Base-by-base conservation (phyloP, 768 basidiomycete genomes). In the Boletus rufocinnamomeus region DNA sequence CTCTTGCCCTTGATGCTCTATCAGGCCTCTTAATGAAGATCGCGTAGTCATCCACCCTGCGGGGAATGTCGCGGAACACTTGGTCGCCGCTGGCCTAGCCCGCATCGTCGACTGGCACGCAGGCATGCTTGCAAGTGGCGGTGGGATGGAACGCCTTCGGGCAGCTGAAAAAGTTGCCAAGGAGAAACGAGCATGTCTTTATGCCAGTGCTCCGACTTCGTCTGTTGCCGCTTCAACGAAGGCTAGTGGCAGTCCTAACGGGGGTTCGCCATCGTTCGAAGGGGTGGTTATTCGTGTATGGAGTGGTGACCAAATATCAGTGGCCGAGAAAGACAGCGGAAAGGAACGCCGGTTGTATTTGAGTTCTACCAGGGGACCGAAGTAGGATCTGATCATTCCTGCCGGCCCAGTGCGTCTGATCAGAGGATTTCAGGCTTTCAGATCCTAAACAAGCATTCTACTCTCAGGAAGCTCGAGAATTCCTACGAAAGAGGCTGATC, bases 61-160 rank as follows among this genome's bases (percentile, higher is more conserved):
- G 19, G 96, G 96, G 34, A 97, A 97, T 74, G 88, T 99, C 27
- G 95, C 94, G 14, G 93, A 96, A 65, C 86, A 90, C 72, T 80
- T 99, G 40, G 86, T 93, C 30, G 84, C 82, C 5, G 83, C 85
- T 46, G 95, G 96, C 30, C 79, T 98, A 2, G 96, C 95, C 19
- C 88, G 93, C 57, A 82, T 98, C 50, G 88, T 98, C 58, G 95
- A 96, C 70, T 98, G 95, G 95, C 96, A 99, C 72, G 95, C 96
- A 17, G 95, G 95, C 23, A 89, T 98, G 83, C 84, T 99, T 23
- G 86, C 93, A 1, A 83, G 80, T 53, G 79, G 81, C 52, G 94
- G 94, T 41, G 90, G 85, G 6, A 92, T 98, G 84, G 93, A 95
- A 66, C 86, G 85, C 43, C 81, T 98, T 30, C 86, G 95, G 52